Evolutionary conservation across 352 stramenopile genomes (phyloP), one percentile per base, ranked within the genome.

Genomic region (Saprolegnia diclina): DNA sequence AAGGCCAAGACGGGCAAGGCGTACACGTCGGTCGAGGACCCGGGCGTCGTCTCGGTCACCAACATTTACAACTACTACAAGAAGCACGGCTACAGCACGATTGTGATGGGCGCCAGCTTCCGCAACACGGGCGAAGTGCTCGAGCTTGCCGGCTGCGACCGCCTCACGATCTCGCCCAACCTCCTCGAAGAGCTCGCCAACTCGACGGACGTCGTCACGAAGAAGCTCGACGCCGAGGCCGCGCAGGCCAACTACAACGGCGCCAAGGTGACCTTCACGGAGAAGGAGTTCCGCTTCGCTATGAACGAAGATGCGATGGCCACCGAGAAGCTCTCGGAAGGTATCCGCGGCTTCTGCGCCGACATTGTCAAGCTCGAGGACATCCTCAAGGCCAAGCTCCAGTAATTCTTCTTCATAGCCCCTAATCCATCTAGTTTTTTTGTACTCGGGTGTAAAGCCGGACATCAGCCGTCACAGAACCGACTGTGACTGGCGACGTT

Each of bases 21-120:
- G 38, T 98, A 97, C 78, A 85, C 90, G 72, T 90, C 93, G 22
- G 79, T 92, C 72, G 95, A 98, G 70, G 97, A 99, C 87, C 95
- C 96, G 26, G 97, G 97, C 73, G 97, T 99, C n/a, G 71, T 98
- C 56, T 92, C 85, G 44, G 96, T 99, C 45, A 89, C 83, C 64
- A 94, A 96, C 76, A 99, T 99, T 79, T 99, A 99, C 80, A 86
- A 95, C 67, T 99, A 99, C 83, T 99, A 98, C 89, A 99, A 99
- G 80, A 99, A 98, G 83, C 97, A 90, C 82, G 89, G 81, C 67
- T 96, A 97, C 82, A 82, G 95, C 67, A 98, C 94, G 19, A 97
- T 98, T 56, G 92, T 98, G 65, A 98, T 98, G 94, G 94, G 92
- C 64, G 88, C 95, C 56, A 96, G 83, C 76, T 98, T 98, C 80